phyloP scores from a whole-genome alignment of 163 green algal genomes.

The Prototheca wickerhamii region DNA sequence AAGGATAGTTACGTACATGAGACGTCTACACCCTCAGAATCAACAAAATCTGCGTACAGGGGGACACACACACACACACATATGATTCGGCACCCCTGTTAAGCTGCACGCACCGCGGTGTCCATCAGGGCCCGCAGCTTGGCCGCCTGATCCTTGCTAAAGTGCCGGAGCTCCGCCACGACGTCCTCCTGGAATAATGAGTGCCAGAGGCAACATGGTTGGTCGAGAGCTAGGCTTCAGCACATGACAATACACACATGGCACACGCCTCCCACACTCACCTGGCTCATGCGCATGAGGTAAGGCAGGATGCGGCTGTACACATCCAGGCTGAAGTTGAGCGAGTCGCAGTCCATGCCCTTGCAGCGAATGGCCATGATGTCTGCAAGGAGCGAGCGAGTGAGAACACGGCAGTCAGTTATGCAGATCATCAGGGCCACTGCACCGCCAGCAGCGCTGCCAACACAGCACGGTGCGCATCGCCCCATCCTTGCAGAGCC shows the following conservation, averaged over 20 bases:
- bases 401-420: background rate
- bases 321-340: conserved; percentile 24
- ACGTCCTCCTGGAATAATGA: conserved; percentile 17
- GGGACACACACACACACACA: no score
- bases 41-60: no score
- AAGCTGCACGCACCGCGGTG: background rate
- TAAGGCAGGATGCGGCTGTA: conserved; percentile 23
- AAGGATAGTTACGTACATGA: no score
- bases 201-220: background rate
- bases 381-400: conserved; percentile 6
- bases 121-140: background rate
- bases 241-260: background rate
- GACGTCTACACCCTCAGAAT: no score
- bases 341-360: background rate
- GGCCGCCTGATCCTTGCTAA: conserved; percentile 17
- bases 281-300: conserved; percentile 14
- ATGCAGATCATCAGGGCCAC: background rate
- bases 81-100: background rate
- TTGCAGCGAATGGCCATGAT: conserved; percentile 35
- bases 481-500: no score
- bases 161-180: conserved; percentile 16
- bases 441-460: background rate
- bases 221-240: background rate
- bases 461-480: background rate
- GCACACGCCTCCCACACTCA: background rate